Base-by-base conservation (phyloP, 768 basidiomycete genomes). In the Pisolithus tinctorius region DNA sequence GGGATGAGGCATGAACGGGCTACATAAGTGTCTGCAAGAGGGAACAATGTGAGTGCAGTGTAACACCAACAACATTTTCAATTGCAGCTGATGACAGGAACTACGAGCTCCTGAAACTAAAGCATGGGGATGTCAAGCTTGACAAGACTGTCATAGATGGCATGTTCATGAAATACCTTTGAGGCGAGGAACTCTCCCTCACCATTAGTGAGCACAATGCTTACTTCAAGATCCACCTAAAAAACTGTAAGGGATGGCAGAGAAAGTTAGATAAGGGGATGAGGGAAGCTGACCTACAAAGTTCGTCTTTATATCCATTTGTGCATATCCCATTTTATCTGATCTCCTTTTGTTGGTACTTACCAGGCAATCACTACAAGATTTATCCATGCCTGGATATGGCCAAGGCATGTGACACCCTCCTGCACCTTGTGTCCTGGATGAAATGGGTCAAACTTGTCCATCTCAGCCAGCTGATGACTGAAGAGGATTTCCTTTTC, bases 71-170 rank as follows among this genome's bases (percentile, higher is more conserved):
- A n/a, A n/a, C n/a, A n/a, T n/a, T n/a, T n/a, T n/a, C n/a, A n/a
- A n/a, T n/a, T n/a, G 31, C 31, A 9, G 31, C 3, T 27, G 3
- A 7, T 38, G 2, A 6, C 37, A 72, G 69, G 40, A 66, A 65
- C 55, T 68, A 66, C 31, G 68, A 73, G 53, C 51, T 63, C 1
- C 48, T 65, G 9, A 55, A 58, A 4, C 30, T 72, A 1, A 57
- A 63, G 36, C 6, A 50, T 6, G 43, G 55, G 5, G 55, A 71
- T 36, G 37, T 71, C 27, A 56, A 48, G 2, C n/a, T 45, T 30
- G 25, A 59, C 53, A 31, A 3, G 1, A 17, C 5, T 0, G n/a
- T 30, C 2, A 26, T 58, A 6, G 20, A 58, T 10, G 38, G 8
- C 0, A 29, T 58, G 0, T 36, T 55, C 26, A 37, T 9, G 14